Conservation (phyloP, 345 rosid genomes). For the Crucihimalaya himalaica region DNA sequence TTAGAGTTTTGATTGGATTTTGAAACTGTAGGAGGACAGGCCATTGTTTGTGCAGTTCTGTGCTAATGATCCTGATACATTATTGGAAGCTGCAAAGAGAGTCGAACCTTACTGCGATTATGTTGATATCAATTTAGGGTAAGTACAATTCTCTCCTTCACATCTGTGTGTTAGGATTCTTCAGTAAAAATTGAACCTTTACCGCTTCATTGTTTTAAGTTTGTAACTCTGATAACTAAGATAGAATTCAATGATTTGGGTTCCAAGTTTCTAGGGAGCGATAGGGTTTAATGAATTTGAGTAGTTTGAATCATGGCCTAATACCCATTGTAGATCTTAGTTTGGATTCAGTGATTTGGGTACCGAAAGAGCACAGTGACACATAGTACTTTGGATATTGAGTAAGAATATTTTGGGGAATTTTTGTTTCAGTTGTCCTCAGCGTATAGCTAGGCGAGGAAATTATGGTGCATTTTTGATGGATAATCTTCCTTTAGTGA, state of each 20-base stretch:
- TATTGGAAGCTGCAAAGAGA: conserved; percentile 78
- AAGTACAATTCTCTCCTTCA: conserved; percentile 11
- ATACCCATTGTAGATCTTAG: background rate
- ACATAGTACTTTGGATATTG: background rate
- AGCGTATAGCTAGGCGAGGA: conserved; percentile 88
- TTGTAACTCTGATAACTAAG: background rate
- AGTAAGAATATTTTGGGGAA: background rate
- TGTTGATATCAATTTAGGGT: conserved; percentile 96
- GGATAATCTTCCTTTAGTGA: conserved; percentile 91
- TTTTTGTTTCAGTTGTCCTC: conserved; percentile 72
- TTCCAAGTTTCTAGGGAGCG: background rate
- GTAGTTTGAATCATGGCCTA: background rate
- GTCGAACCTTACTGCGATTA: conserved; percentile 87
- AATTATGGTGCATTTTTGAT: conserved; percentile 92
- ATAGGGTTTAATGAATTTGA: background rate
- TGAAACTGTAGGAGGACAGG: conserved; percentile 78
- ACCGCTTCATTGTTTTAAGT: background rate
- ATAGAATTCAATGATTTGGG: background rate
- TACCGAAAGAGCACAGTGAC: background rate
- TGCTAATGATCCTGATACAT: conserved; percentile 80
- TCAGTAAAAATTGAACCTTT: background rate
- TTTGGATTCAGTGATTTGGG: background rate
- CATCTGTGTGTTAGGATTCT: background rate
- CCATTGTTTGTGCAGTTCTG: conserved; percentile 96
- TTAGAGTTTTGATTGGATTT: background rate